These are phyloP conservation scores for Prunus mira DNA, from an alignment of 306 rosid species.

Conservation along the genomic window DNA sequence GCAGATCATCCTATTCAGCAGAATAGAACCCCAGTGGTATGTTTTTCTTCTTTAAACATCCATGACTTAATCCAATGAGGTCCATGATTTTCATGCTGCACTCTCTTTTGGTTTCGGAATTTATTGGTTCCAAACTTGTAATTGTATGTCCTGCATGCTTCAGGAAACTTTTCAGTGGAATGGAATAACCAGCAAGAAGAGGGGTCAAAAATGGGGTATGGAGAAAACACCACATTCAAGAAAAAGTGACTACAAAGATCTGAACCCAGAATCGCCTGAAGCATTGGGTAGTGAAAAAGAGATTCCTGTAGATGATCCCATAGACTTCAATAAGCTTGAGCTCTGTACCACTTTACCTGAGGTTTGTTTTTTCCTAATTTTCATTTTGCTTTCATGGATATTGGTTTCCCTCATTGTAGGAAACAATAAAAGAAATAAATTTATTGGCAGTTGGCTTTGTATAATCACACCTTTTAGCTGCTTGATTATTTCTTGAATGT, in stretches of 20 bases:
- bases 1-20: slow-evolving; percentile 48
- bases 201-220: slow-evolving; percentile 92
- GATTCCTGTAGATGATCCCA: slow-evolving; percentile 24
- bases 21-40: slow-evolving; percentile 52
- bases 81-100: slow-evolving; percentile 1
- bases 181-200: slow-evolving; percentile 87
- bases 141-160: slow-evolving; percentile 30
- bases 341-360: slow-evolving; percentile 59
- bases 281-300: slow-evolving; percentile 34
- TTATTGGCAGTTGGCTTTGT: not conserved
- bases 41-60: slow-evolving; percentile 15
- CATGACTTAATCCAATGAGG: not conserved
- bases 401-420: not conserved
- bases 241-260: slow-evolving; percentile 32
- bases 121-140: slow-evolving; percentile 13
- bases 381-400: not conserved
- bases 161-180: slow-evolving; percentile 83
- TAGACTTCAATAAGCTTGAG: slow-evolving; percentile 61
- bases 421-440: not conserved
- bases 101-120: not conserved
- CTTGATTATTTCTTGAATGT: not conserved
- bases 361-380: slow-evolving; percentile 45
- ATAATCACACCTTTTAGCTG: not conserved
- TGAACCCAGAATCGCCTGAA: slow-evolving; percentile 34
- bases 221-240: slow-evolving; percentile 51